Conservation (phyloP, 225 moss, liverwort and hornwort genomes). For the Physcomitrellopsis africana region DNA sequence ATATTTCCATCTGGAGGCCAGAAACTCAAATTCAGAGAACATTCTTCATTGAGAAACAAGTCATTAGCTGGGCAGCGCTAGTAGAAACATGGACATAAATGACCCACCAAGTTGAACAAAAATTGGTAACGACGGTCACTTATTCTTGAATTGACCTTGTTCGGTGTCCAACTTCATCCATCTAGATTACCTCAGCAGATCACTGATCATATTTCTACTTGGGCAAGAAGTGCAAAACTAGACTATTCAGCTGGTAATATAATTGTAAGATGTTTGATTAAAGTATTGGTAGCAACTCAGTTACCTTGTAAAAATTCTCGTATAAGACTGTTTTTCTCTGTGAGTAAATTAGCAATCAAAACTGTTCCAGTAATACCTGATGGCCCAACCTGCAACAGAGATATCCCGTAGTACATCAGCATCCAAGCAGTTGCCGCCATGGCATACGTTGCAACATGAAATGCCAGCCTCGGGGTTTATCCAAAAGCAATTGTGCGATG, state of each 20-base stretch:
- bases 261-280: not conserved
- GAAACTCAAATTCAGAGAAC: conserved; percentile 2
- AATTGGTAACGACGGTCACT: no score
- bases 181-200: not conserved
- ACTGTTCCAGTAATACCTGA: conserved; percentile 86
- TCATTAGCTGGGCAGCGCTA: no score
- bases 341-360: conserved; percentile 81
- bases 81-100: no score
- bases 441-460: not conserved
- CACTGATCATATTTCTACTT: no score
- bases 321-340: conserved; percentile 73
- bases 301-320: conserved; percentile 67
- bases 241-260: not conserved
- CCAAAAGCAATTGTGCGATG: not conserved
- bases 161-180: no score
- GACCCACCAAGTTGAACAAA: no score
- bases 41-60: not conserved
- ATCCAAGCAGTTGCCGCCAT: conserved; percentile 9
- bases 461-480: not conserved
- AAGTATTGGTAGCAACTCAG: not conserved
- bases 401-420: conserved; percentile 18
- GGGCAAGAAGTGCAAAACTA: no score
- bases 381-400: conserved; percentile 74
- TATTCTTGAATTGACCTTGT: no score
- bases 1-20: conserved; percentile 60